Base-by-base conservation (phyloP, 176 grass and related monocot genomes). In the Carex cristatella region DNA sequence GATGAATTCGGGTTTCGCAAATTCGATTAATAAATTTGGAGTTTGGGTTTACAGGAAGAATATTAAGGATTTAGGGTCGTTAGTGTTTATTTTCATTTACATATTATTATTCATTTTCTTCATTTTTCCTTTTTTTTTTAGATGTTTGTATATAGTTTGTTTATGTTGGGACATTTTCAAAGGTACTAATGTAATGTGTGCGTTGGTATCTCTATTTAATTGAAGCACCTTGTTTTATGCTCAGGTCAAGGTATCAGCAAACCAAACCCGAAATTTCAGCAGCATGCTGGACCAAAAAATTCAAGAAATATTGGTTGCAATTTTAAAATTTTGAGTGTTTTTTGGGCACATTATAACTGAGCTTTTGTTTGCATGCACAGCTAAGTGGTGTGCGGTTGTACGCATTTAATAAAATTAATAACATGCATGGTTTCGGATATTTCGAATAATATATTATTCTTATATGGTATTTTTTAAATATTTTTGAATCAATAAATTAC, bases 11-110 rank as follows among this genome's bases (percentile, higher is more conserved):
- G 38, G 2, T 81, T 83, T 53, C 32, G 81, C 44, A 51, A 38
- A 51, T 63, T 59, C 37, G 40, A 65, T 83, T 83, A 83, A 83
- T 83, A 83, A 82, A 76, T 63, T 59, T 46, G 18, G 23, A 44
- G 57, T 65, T 42, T 23, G 28, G 59, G 15, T 65, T 81, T 63
- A 63, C 40, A 63, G 51, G 80, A 83, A 62, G 80, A 31, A 83
- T 23, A 83, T 33, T 65, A 53, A 49, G 15, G 44, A 54, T 80
- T 40, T 83, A 49, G 40, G 3, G 19, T 51, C 37, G 40, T 67
- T 83, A 66, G 44, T 53, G 23, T 83, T 83, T 14, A 68, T 53
- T 77, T 76, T 72, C 69, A 48, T 46, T 11, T 72, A 72, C 18
- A 48, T 72, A 72, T 71, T 72, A 72, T 71, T 35, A 14, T 64